Evolutionary conservation across 2,329 filamentous ascomycete species (phyloP), one percentile per base, ranked within the genome.

Genomic region (Hymenotorrendiella dingleyae): DNA sequence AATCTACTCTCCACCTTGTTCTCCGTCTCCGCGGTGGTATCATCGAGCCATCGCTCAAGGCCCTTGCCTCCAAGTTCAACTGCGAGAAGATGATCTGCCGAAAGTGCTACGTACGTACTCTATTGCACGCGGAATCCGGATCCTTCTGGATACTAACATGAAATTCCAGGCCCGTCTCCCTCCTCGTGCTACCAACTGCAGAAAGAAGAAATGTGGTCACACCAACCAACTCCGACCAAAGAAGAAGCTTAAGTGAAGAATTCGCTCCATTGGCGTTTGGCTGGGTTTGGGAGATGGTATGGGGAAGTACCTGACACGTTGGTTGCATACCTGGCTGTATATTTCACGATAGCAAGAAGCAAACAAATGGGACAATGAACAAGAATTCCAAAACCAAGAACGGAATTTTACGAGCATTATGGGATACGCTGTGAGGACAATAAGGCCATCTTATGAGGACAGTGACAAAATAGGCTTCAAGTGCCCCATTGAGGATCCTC

Each of bases 31-130:
- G 91, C 80, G 91, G 91, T 80, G 91, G 91, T 80, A 91, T 97
- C 78, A 96, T 95, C 66, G 91, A 97, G 82, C 93, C 93, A 64
- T 96, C 90, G 64, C 84, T 97, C 65, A 97, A 97, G 84, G 91
- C 88, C 61, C 84, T 97, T 56, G 91, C 91, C 67, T 90, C 84
- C 78, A 96, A 96, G 82, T 97, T 94, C 83, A 97, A 98, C 85
- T 97, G 91, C 86, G 93, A 97, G 62, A 96, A 96, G 85, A 91
- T 91, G 85, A 95, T 97, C 75, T 97, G 93, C 88, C 91, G 93
- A 80, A 97, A 98, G 86, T 98, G 93, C 86, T 97, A 97, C 75
- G 88, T 93, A 83, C 63, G 85, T 82, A 45, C n/a, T 20, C 22
- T 6, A 9, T n/a, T 22, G 17, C 11, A 11, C 3, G n/a, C n/a